Evolutionary conservation across 306 rosid genomes (phyloP).

Genomic region (Dalbergia oliveri): DNA sequence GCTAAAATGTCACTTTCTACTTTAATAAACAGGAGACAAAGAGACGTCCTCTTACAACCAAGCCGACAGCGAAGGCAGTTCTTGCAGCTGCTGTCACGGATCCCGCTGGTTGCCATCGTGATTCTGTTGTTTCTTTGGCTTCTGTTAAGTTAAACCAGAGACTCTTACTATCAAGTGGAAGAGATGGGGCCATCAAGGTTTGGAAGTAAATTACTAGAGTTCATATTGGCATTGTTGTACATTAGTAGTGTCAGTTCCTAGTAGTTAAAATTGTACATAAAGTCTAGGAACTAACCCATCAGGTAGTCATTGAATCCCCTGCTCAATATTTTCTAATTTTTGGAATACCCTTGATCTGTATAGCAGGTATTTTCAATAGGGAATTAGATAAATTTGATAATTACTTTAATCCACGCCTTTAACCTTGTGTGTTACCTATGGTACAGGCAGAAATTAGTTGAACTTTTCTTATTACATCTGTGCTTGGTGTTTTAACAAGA

Average conservation of each 20-base stretch:
- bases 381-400: conserved; percentile 16
- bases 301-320: conserved; percentile 28
- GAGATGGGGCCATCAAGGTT: conserved; percentile 97
- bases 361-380: conserved; percentile 36
- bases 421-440: not conserved
- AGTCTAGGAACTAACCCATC: conserved; percentile 40
- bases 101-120: conserved; percentile 93
- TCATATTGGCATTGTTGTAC: conserved; percentile 52
- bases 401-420: conserved; percentile 12
- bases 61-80: conserved; percentile 78
- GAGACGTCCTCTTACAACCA: conserved; percentile 75
- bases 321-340: not conserved
- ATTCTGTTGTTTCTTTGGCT: conserved; percentile 82
- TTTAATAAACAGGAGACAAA: conserved; percentile 75
- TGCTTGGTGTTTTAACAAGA: conserved; percentile 7
- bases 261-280: conserved; percentile 59
- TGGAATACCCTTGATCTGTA: conserved; percentile 44
- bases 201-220: conserved; percentile 72
- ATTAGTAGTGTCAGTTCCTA: conserved; percentile 50
- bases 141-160: conserved; percentile 94
- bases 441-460: not conserved
- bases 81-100: conserved; percentile 95
- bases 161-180: conserved; percentile 82
- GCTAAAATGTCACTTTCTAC: conserved; percentile 32
- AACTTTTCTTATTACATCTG: not conserved